A percentile compares a stretch with the other conserved stretches of the same genome.
These are phyloP conservation scores for Thuidium tamariscinum DNA, from an alignment of 225 moss, liverwort and hornwort species.

Conservation along the genomic window DNA sequence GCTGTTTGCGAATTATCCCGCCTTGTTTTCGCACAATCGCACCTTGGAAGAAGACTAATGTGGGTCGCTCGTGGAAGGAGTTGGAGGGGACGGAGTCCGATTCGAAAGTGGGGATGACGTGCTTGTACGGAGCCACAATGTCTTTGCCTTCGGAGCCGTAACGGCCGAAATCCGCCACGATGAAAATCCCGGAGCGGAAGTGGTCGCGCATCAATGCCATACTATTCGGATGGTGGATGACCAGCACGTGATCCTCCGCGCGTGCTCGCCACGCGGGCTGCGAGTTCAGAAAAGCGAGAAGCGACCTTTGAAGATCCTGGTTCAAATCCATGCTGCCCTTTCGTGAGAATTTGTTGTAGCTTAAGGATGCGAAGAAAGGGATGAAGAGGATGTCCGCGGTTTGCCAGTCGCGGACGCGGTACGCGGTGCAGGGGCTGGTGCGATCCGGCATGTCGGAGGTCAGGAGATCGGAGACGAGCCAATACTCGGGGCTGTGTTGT, in stretches of 20 bases:
- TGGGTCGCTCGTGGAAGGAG: not conserved
- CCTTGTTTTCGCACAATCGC: constrained; percentile 18
- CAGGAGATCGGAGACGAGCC: constrained; percentile 49
- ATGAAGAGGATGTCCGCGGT: constrained; percentile 55
- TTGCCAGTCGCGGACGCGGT: constrained; percentile 29
- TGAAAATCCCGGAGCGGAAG: constrained; percentile 20
- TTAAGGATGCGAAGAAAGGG: constrained; percentile 66
- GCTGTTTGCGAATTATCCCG: constrained; percentile 15
- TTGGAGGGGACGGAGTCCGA: not conserved
- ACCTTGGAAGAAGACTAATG: constrained; percentile 27
- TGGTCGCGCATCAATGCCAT: constrained; percentile 11
- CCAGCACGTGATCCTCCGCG: constrained; percentile 36
- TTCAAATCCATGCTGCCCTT: not conserved
- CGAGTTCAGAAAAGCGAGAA: constrained; percentile 1
- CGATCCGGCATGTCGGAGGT: constrained; percentile 42
- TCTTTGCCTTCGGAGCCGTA: constrained; percentile 32
- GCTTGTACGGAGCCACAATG: constrained; percentile 64
- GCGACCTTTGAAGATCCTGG: constrained; percentile 2
- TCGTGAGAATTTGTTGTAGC: constrained; percentile 50
- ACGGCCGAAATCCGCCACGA: constrained; percentile 64
- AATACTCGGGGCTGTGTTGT: constrained; percentile 68
- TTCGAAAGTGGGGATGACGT: constrained; percentile 21
- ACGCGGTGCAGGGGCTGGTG: constrained; percentile 43
- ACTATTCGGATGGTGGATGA: constrained; percentile 64
- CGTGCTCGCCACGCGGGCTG: constrained; percentile 36